phyloP scores from a whole-genome alignment of 768 basidiomycete genomes.

The Lactarius psammicola region DNA sequence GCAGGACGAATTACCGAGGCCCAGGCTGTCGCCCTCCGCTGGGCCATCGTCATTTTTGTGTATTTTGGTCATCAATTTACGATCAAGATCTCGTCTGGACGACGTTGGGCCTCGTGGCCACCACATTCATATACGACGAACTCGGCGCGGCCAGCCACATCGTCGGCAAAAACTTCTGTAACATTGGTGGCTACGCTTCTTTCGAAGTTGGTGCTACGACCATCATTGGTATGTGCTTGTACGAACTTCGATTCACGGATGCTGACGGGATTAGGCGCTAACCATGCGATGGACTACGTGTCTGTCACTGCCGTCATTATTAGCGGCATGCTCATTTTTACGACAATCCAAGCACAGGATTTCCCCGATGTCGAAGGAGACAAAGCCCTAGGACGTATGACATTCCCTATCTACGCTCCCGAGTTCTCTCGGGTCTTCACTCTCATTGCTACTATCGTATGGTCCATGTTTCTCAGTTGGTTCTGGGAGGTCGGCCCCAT shows the following conservation, averaged over 20 bases:
- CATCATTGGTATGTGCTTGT: slow-evolving; percentile 24
- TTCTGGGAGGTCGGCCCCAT: slow-evolving; percentile 30
- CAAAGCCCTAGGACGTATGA: slow-evolving; percentile 28
- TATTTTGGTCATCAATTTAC: slow-evolving; percentile 23
- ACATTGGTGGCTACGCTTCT: slow-evolving; percentile 29
- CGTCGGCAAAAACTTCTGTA: slow-evolving; percentile 30
- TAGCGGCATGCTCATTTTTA: slow-evolving; percentile 30
- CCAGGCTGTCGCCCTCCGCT: slow-evolving; percentile 28
- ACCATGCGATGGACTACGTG: slow-evolving; percentile 26
- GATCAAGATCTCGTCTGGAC: slow-evolving; percentile 22
- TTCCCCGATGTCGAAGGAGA: slow-evolving; percentile 33
- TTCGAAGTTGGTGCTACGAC: slow-evolving; percentile 31
- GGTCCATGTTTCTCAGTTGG: slow-evolving; percentile 30
- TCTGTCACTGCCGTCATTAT: slow-evolving; percentile 29
- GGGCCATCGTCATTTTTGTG: slow-evolving; percentile 28
- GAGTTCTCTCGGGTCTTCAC: slow-evolving; percentile 29
- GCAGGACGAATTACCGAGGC: slow-evolving; percentile 30
- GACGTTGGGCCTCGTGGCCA: slow-evolving; percentile 29
- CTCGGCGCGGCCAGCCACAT: slow-evolving; percentile 23
- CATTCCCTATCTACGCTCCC: slow-evolving; percentile 31
- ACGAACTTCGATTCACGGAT: slow-evolving; percentile 15
- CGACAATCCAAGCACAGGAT: slow-evolving; percentile 33
- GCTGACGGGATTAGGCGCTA: slow-evolving; percentile 23
- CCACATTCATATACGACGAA: slow-evolving; percentile 31
- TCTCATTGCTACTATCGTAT: slow-evolving; percentile 29